A percentile compares a stretch with the other conserved stretches of the same genome.
Evolutionary conservation across 176 grass and related monocot genomes (phyloP).

Genomic region (Saccharum spontaneum): DNA sequence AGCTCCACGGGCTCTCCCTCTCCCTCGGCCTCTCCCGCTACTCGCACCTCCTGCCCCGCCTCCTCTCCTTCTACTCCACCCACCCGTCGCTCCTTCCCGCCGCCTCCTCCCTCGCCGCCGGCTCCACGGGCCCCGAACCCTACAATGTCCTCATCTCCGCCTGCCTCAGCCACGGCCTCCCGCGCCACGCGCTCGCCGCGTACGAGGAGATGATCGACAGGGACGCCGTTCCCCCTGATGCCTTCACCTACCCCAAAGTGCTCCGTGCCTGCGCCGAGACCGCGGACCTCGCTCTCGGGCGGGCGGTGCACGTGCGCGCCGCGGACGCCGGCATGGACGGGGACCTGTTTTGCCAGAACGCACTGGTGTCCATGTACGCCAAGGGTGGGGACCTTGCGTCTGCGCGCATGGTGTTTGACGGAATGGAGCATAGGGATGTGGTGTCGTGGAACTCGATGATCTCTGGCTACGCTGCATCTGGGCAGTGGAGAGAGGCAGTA

Average conservation of each 20-base stretch:
- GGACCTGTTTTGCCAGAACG: constrained; percentile 46
- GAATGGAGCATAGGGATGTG: constrained; percentile 50
- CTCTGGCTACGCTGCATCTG: neutral
- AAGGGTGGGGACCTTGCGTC: constrained; percentile 43
- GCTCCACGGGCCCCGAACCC: constrained; percentile 12
- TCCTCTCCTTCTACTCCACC: constrained; percentile 48
- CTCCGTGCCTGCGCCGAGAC: constrained; percentile 56
- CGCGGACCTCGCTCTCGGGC: constrained; percentile 31
- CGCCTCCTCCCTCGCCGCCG: constrained; percentile 39
- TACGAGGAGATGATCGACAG: constrained; percentile 40
- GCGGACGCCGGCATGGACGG: constrained; percentile 26
- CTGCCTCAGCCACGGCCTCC: constrained; percentile 43
- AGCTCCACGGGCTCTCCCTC: constrained; percentile 53
- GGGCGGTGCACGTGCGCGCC: constrained; percentile 34
- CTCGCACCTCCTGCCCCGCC: constrained; percentile 30
- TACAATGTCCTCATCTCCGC: constrained; percentile 55
- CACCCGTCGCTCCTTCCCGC: constrained; percentile 40
- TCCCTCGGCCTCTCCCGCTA: constrained; percentile 45
- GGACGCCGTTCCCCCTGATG: constrained; percentile 29
- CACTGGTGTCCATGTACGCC: constrained; percentile 44
- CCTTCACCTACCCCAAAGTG: constrained; percentile 59
- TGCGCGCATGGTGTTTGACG: constrained; percentile 59
- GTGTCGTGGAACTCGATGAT: constrained; percentile 52
- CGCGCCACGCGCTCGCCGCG: constrained; percentile 33
- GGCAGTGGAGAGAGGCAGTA: constrained; percentile 4